A percentile compares a stretch with the other conserved stretches of the same genome.
These are phyloP conservation scores for Aspergillus heteromorphus DNA, from an alignment of 495 filamentous ascomycete species.

Conservation along the genomic window DNA sequence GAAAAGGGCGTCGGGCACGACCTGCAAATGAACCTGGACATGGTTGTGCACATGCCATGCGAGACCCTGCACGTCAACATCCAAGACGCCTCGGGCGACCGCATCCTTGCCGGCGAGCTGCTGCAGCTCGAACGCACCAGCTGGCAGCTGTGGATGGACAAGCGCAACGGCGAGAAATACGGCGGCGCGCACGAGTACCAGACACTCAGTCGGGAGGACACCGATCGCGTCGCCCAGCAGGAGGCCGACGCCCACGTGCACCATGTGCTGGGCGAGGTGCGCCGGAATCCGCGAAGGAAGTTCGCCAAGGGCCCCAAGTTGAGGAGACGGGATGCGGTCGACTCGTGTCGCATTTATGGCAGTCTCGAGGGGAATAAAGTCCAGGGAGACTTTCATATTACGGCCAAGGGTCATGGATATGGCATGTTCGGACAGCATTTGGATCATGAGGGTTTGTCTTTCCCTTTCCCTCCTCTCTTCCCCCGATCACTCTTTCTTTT, in stretches of 20 bases:
- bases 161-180: conserved; percentile 63
- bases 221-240: conserved; percentile 35
- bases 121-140: conserved; percentile 70
- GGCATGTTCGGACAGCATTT: conserved; percentile 72
- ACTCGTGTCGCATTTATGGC: conserved; percentile 82
- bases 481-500: neutral
- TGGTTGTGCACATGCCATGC: conserved; percentile 89
- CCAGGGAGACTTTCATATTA: conserved; percentile 98
- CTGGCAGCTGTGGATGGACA: conserved; percentile 79
- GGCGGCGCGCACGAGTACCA: conserved; percentile 47
- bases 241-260: conserved; percentile 49
- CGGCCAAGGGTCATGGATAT: conserved; percentile 92
- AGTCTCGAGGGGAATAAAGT: conserved; percentile 91
- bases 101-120: conserved; percentile 73
- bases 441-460: conserved; percentile 67
- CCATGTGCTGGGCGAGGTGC: conserved; percentile 46
- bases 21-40: conserved; percentile 92
- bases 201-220: conserved; percentile 42
- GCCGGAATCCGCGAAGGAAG: conserved; percentile 43
- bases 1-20: conserved; percentile 85
- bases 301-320: conserved; percentile 66
- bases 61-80: conserved; percentile 89
- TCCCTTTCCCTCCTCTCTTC: neutral
- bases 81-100: conserved; percentile 89
- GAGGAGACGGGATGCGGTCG: conserved; percentile 45